Evolutionary conservation across 2,329 filamentous ascomycete genomes (phyloP).

Genomic region (Rhinocladiella mackenziei): DNA sequence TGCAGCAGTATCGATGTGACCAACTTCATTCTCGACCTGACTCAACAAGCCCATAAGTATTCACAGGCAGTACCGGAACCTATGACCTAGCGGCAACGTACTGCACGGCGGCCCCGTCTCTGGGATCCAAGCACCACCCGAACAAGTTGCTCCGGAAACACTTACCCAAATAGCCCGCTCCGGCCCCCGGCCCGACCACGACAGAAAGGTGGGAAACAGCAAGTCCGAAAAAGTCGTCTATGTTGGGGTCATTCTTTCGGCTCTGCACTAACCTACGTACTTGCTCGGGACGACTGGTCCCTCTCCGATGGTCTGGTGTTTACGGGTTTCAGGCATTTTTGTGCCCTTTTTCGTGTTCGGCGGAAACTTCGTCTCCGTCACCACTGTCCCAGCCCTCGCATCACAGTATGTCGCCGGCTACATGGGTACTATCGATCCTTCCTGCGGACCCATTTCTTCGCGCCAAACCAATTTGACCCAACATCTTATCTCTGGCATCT

Average conservation of each 20-base stretch:
- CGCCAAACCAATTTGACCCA: slow-evolving; percentile 54
- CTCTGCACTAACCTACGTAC: slow-evolving; percentile 54
- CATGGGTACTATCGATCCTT: slow-evolving; percentile 48
- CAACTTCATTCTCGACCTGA: slow-evolving; percentile 52
- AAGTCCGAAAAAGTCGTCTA: slow-evolving; percentile 48
- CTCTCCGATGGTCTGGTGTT: slow-evolving; percentile 57
- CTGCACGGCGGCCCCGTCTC: slow-evolving; percentile 59
- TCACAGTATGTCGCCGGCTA: slow-evolving; percentile 53
- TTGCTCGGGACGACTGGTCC: slow-evolving; percentile 44
- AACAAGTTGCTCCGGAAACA: slow-evolving; percentile 55
- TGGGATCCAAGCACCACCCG: slow-evolving; percentile 56
- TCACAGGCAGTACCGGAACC: slow-evolving; percentile 46
- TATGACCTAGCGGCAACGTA: slow-evolving; percentile 60
- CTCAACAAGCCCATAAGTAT: slow-evolving; percentile 46
- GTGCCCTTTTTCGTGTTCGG: slow-evolving; percentile 33
- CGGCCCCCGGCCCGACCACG: too few species aligned
- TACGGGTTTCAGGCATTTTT: slow-evolving; percentile 56
- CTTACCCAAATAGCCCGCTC: slow-evolving; percentile 50
- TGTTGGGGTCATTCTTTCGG: slow-evolving; percentile 62
- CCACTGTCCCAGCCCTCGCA: slow-evolving; percentile 33
- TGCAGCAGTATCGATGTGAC: slow-evolving; percentile 55
- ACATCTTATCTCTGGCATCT: slow-evolving; percentile 47
- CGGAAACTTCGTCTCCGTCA: slow-evolving; percentile 19
- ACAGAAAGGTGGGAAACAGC: too few species aligned
- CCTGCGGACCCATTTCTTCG: slow-evolving; percentile 46